phyloP scores from a whole-genome alignment of 1,284 basidiomycete species.

The Papiliotrema nemorosa region DNA sequence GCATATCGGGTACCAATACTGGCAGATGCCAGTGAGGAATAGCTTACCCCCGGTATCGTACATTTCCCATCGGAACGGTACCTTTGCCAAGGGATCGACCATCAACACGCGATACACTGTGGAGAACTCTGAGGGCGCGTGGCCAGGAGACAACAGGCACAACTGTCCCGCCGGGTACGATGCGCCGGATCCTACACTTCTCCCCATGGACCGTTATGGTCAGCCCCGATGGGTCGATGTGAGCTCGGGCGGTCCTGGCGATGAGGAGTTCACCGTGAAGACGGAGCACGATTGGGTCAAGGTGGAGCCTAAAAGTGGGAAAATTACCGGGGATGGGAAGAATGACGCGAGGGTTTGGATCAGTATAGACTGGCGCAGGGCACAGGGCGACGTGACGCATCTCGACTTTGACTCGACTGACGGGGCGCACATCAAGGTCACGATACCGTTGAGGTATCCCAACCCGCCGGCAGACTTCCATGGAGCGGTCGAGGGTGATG shows the following conservation, averaged over 20 bases:
- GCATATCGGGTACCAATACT: constrained; percentile 51
- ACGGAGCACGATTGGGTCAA: constrained; percentile 57
- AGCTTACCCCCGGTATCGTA: constrained; percentile 20
- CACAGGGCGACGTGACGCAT: constrained; percentile 24
- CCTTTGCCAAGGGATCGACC: constrained; percentile 50
- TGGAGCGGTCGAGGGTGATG: constrained; percentile 65
- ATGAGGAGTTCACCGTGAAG: constrained; percentile 59
- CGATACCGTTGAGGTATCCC: constrained; percentile 54
- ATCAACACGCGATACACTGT: constrained; percentile 58
- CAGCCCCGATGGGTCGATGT: constrained; percentile 61
- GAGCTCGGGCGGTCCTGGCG: constrained; percentile 58
- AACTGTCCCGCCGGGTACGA: constrained; percentile 55
- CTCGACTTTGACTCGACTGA: constrained; percentile 14
- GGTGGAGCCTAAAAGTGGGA: constrained; percentile 54
- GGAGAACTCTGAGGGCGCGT: constrained; percentile 57
- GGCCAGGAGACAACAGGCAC: constrained; percentile 34
- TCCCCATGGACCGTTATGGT: constrained; percentile 58
- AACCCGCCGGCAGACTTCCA: constrained; percentile 53
- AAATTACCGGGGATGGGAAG: constrained; percentile 53
- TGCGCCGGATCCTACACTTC: constrained; percentile 47
- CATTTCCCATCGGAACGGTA: constrained; percentile 21
- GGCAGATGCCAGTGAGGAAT: constrained; percentile 58
- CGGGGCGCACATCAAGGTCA: constrained; percentile 21
- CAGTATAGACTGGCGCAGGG: constrained; percentile 60
- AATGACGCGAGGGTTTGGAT: constrained; percentile 58